Percentiles rank a stretch among this genome's conserved stretches.
Conservation (phyloP, 2,329 filamentous ascomycete species). For the Claviceps purpurea region DNA sequence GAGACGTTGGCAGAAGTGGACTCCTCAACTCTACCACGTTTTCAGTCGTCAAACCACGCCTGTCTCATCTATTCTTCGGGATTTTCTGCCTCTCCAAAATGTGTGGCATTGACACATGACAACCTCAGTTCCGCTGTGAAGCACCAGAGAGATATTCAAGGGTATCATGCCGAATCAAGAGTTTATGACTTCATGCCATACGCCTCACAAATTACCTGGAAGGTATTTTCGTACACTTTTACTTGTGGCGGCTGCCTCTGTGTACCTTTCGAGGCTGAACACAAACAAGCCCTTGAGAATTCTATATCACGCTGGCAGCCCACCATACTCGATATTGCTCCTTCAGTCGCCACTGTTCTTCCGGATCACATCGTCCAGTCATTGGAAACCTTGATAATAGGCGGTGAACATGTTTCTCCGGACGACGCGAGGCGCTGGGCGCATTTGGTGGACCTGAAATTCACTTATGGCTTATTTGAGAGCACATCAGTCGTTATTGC, state of each 20-base stretch:
- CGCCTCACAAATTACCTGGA: background rate
- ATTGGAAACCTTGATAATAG: background rate
- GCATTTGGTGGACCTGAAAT: background rate
- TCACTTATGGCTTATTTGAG: background rate
- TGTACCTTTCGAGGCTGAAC: background rate
- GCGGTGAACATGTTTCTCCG: background rate
- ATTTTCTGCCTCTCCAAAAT: background rate
- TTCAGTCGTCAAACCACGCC: background rate
- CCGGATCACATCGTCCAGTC: background rate
- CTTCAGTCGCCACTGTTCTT: background rate
- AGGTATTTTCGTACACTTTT: background rate
- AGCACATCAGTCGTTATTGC: background rate
- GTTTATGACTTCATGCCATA: constrained; percentile 6
- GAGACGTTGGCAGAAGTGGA: background rate
- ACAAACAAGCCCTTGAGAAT: background rate
- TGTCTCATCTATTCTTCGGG: background rate
- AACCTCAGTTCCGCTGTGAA: constrained; percentile 1
- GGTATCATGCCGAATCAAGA: constrained; percentile 2
- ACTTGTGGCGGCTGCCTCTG: constrained; percentile 1
- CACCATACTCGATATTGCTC: constrained; percentile 1
- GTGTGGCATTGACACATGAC: constrained; percentile 1
- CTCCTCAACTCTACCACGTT: background rate
- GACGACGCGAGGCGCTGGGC: background rate
- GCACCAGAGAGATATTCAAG: constrained; percentile 2
- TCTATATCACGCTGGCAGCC: background rate